Evolutionary conservation across 2,329 filamentous ascomycete species (phyloP).

Genomic region (Myriosclerotinia curreyana): DNA sequence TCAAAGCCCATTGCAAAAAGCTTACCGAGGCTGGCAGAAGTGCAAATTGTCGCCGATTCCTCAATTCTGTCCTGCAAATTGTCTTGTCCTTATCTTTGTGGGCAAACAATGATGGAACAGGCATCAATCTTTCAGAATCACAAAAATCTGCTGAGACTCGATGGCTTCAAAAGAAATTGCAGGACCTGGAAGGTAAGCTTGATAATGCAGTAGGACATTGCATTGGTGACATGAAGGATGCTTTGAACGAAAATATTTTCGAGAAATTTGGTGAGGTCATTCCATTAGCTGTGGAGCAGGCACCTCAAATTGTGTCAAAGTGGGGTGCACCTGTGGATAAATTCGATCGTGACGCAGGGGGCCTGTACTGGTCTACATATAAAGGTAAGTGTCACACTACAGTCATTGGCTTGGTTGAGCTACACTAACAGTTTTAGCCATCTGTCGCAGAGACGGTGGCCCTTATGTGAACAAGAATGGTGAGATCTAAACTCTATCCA

Average conservation of each 20-base stretch:
- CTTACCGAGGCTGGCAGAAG: constrained; percentile 52
- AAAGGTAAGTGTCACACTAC: constrained; percentile 36
- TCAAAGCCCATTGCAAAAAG: constrained; percentile 51
- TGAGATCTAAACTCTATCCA: constrained; percentile 8
- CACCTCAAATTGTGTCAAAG: constrained; percentile 39
- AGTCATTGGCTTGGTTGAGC: not conserved
- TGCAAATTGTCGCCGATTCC: constrained; percentile 47
- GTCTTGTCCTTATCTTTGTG: constrained; percentile 53
- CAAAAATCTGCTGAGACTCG: constrained; percentile 42
- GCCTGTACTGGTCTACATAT: constrained; percentile 52
- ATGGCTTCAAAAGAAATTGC: constrained; percentile 43
- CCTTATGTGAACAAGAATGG: constrained; percentile 44
- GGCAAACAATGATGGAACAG: constrained; percentile 45
- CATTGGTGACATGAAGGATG: constrained; percentile 42
- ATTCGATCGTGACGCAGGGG: constrained; percentile 44
- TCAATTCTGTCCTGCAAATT: constrained; percentile 51
- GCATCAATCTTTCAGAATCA: constrained; percentile 42
- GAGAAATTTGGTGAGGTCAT: constrained; percentile 44
- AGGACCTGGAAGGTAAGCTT: constrained; percentile 44
- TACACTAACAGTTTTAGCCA: constrained; percentile 40
- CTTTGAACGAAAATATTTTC: constrained; percentile 47
- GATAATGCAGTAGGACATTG: constrained; percentile 43
- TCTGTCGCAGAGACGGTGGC: constrained; percentile 49
- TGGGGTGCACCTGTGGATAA: constrained; percentile 43
- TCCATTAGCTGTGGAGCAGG: constrained; percentile 42